Percentiles rank a stretch among this genome's conserved stretches.
Conservation (phyloP, 768 basidiomycete species). For the Podaxis rugospora region DNA sequence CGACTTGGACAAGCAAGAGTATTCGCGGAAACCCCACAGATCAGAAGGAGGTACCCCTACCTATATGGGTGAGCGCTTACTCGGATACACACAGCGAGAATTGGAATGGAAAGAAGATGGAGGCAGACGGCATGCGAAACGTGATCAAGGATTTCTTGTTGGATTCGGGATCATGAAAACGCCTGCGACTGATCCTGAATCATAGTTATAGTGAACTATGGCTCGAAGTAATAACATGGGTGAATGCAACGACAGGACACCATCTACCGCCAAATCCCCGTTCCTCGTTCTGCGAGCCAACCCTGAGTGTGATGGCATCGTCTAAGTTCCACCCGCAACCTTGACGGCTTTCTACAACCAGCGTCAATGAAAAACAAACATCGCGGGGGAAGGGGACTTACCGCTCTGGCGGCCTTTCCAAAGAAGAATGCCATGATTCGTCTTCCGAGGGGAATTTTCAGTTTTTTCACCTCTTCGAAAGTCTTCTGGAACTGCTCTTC, state of each 20-base stretch:
- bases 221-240: neutral
- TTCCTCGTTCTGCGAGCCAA: neutral
- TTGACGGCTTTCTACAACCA: conserved; percentile 7
- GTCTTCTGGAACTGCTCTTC: conserved; percentile 17
- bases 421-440: conserved; percentile 7
- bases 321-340: neutral
- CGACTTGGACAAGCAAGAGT: conserved; percentile 54
- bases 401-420: conserved; percentile 3
- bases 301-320: neutral
- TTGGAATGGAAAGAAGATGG: neutral
- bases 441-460: conserved; percentile 8
- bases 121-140: neutral
- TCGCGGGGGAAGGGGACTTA: neutral
- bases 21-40: conserved; percentile 31
- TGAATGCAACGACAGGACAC: too few relatives aligned
- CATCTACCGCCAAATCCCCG: neutral
- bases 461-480: conserved; percentile 16
- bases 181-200: neutral
- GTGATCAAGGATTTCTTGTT: conserved; percentile 1
- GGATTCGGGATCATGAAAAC: neutral
- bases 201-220: neutral
- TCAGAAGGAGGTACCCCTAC: conserved; percentile 25
- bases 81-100: neutral
- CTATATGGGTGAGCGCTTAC: conserved; percentile 30
- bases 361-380: neutral